phyloP scores from a whole-genome alignment of 208 protist species.

The Crithidia brevicula region DNA sequence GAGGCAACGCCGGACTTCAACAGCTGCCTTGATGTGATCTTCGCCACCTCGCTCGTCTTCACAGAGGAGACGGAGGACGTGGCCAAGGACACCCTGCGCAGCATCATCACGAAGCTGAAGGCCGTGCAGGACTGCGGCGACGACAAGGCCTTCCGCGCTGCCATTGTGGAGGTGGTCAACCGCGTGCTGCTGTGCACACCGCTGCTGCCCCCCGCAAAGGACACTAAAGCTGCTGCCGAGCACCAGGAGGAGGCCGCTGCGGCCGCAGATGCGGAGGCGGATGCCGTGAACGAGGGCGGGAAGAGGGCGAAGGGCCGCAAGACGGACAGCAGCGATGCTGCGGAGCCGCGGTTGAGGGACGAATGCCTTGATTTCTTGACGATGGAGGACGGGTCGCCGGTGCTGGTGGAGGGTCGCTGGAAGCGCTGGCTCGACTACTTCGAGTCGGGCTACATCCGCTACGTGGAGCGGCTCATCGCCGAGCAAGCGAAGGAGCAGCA shows the following conservation, averaged over 20 bases:
- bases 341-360: slow-evolving; percentile 27
- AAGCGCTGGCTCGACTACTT: slow-evolving; percentile 32
- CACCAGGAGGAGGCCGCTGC: slow-evolving; percentile 8
- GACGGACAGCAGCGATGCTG: background rate
- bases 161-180: slow-evolving; percentile 43
- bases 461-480: slow-evolving; percentile 17
- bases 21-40: slow-evolving; percentile 35
- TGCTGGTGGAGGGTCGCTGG: slow-evolving; percentile 30
- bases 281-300: background rate
- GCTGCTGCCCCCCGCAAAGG: slow-evolving; percentile 25
- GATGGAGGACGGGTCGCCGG: slow-evolving; percentile 35
- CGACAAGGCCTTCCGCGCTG: slow-evolving; percentile 38
- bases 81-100: slow-evolving; percentile 28
- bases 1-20: slow-evolving; percentile 35
- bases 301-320: background rate
- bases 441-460: slow-evolving; percentile 32
- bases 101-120: slow-evolving; percentile 35
- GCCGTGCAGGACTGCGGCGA: slow-evolving; percentile 35
- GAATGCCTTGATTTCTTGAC: slow-evolving; percentile 44
- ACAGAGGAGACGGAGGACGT: slow-evolving; percentile 29
- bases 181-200: slow-evolving; percentile 52
- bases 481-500: slow-evolving; percentile 4
- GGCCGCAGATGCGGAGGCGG: background rate
- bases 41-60: slow-evolving; percentile 34
- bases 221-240: slow-evolving; percentile 14